Evolutionary conservation across 192 early-diverging fungal species (phyloP).

Genomic region (Mortierella antarctica): DNA sequence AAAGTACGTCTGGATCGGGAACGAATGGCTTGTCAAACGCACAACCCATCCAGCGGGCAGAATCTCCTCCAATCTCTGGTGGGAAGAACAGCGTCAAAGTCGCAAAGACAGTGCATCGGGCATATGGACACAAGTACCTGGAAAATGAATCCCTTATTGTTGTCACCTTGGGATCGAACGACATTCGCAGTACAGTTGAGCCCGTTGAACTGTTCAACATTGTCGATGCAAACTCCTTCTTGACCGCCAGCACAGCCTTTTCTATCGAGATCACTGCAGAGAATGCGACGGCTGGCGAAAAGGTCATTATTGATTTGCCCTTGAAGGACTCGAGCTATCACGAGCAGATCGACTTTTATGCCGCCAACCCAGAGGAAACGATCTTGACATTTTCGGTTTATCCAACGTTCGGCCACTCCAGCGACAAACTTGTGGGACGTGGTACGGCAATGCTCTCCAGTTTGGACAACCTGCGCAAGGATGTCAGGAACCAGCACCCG

Average conservation of each 20-base stretch:
- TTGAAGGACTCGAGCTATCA: constrained; percentile 58
- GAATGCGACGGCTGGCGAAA: constrained; percentile 68
- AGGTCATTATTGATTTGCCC: constrained; percentile 66
- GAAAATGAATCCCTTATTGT: constrained; percentile 69
- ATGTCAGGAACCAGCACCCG: constrained; percentile 59
- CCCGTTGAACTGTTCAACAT: constrained; percentile 60
- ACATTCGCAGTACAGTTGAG: constrained; percentile 56
- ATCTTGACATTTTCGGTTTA: constrained; percentile 67
- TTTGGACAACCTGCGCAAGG: constrained; percentile 43
- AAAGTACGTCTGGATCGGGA: neutral
- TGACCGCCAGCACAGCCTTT: constrained; percentile 47
- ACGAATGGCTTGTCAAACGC: constrained; percentile 10
- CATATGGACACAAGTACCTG: constrained; percentile 72
- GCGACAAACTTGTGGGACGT: constrained; percentile 61
- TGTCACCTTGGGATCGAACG: constrained; percentile 73
- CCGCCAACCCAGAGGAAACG: constrained; percentile 59
- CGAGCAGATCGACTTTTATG: constrained; percentile 68
- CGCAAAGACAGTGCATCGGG: constrained; percentile 57
- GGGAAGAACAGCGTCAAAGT: constrained; percentile 25
- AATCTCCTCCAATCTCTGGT: constrained; percentile 22
- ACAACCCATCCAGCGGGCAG: constrained; percentile 4
- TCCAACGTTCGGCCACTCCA: constrained; percentile 63
- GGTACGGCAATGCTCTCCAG: constrained; percentile 67
- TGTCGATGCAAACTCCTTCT: constrained; percentile 28
- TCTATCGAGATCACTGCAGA: constrained; percentile 68